Percentiles rank a stretch among this genome's conserved stretches.
phyloP scores from a whole-genome alignment of 371 early-diverging fungal genomes.

The Funneliformis caledonium region DNA sequence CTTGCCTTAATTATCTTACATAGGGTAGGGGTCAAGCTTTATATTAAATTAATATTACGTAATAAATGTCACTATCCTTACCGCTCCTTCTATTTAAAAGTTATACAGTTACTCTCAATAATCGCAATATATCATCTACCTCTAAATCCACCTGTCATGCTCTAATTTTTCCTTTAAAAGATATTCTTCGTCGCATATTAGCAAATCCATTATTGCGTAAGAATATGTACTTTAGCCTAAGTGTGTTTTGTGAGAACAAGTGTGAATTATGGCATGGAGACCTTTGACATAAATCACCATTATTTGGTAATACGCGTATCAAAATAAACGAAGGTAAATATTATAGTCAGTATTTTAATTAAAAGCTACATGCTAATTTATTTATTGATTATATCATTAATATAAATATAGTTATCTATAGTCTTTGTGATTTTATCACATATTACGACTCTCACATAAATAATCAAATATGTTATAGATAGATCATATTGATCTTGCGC shows the following conservation, averaged over 20 bases:
- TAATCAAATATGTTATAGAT: neutral
- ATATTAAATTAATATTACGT: too few species aligned
- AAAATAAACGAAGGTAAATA: neutral
- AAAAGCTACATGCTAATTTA: neutral
- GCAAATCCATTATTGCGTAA: neutral
- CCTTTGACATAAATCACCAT: neutral
- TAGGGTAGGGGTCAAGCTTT: too few species aligned
- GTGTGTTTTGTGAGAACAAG: neutral
- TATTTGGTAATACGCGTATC: neutral
- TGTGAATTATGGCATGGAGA: neutral
- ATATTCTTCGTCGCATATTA: neutral
- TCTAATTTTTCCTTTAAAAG: constrained; percentile 15
- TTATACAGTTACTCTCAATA: neutral
- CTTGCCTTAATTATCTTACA: too few species aligned
- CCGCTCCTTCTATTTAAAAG: too few species aligned
- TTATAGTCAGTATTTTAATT: neutral
- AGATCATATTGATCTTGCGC: neutral
- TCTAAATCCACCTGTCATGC: neutral
- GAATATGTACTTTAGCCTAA: neutral
- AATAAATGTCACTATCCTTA: too few species aligned
- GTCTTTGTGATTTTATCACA: neutral
- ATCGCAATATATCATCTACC: neutral
- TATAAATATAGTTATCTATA: neutral
- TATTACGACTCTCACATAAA: neutral
- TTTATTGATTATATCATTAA: neutral